Conservation (phyloP, 2,329 filamentous ascomycete genomes). For the Exophiala viscosa region DNA sequence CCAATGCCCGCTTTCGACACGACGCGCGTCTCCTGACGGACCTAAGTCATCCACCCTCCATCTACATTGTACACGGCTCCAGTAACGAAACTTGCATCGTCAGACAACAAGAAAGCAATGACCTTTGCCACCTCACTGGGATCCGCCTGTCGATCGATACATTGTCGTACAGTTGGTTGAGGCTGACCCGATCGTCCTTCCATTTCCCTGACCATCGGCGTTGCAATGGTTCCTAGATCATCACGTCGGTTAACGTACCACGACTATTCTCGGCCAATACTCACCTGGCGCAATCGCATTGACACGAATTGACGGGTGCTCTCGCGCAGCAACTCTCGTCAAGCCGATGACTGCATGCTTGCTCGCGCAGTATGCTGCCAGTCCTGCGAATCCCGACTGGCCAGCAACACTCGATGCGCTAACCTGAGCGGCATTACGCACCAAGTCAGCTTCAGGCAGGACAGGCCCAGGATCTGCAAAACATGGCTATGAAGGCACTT, state of each 20-base stretch:
- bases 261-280: background rate
- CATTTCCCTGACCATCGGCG: slow-evolving; percentile 79
- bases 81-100: slow-evolving; percentile 45
- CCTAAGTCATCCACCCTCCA: slow-evolving; percentile 33
- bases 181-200: background rate
- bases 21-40: no score
- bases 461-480: no score
- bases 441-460: no score
- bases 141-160: slow-evolving; percentile 30
- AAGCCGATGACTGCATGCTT: slow-evolving; percentile 45
- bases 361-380: slow-evolving; percentile 40
- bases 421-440: background rate
- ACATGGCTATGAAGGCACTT: slow-evolving; percentile 26
- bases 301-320: slow-evolving; percentile 34
- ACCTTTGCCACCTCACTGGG: slow-evolving; percentile 40
- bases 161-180: background rate
- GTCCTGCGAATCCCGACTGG: slow-evolving; percentile 32
- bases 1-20: no score
- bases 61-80: slow-evolving; percentile 45
- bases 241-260: no score
- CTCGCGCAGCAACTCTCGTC: slow-evolving; percentile 37
- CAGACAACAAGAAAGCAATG: slow-evolving; percentile 46
- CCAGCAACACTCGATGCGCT: slow-evolving; percentile 37
- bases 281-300: slow-evolving; percentile 36
- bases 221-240: slow-evolving; percentile 55